Conservation (phyloP, 257 asterid species). For the Forsythia viridissima region DNA sequence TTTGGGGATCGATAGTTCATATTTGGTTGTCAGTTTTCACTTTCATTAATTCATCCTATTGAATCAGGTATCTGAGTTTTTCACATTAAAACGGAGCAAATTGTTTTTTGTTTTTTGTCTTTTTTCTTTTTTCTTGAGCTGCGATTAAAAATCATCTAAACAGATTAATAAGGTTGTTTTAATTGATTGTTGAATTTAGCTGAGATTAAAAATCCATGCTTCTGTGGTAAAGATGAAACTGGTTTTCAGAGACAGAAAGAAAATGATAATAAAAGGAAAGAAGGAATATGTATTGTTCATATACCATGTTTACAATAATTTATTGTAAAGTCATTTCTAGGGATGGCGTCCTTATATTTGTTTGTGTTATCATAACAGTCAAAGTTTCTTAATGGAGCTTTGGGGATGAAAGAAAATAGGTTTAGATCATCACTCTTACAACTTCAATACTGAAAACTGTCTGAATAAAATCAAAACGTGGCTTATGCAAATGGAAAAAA, state of each 20-base stretch:
- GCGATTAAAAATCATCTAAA: neutral
- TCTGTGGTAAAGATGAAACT: neutral
- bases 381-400: neutral
- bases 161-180: neutral
- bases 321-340: too few relatives aligned
- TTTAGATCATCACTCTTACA: neutral
- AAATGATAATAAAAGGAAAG: neutral
- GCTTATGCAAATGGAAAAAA: neutral
- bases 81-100: neutral
- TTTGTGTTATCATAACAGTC: neutral
- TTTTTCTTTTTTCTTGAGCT: conserved; percentile 6
- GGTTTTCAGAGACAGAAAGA: neutral
- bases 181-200: neutral
- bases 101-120: neutral
- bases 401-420: neutral
- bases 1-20: conserved; percentile 2
- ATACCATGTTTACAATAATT: neutral
- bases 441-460: neutral
- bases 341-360: neutral
- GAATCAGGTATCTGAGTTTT: neutral
- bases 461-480: neutral
- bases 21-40: neutral
- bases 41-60: neutral
- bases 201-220: neutral
- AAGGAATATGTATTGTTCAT: neutral